A percentile compares a stretch with the other conserved stretches of the same genome.
Evolutionary conservation across 2,329 filamentous ascomycete species (phyloP).

Genomic region (Cercospora sesami): DNA sequence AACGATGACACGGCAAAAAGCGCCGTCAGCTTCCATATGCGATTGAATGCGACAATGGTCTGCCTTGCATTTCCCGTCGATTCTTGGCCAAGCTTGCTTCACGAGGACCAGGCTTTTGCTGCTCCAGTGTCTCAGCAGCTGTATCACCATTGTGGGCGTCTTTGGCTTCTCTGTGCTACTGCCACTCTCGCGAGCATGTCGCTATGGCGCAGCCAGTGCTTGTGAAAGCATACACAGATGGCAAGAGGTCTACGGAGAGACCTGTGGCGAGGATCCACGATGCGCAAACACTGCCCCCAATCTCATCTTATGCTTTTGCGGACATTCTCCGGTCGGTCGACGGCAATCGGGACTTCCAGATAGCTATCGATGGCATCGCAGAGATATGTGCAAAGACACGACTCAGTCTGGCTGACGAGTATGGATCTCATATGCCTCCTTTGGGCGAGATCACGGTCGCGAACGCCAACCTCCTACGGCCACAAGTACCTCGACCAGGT

Average conservation of each 20-base stretch:
- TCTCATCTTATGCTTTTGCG: constrained; percentile 38
- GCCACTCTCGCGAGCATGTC: constrained; percentile 19
- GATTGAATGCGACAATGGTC: background rate
- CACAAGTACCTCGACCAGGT: constrained; percentile 27
- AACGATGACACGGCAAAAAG: background rate
- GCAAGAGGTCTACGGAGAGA: constrained; percentile 16
- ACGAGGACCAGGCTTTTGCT: constrained; percentile 15
- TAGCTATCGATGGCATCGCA: constrained; percentile 61
- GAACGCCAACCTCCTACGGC: constrained; percentile 18
- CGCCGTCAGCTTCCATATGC: background rate
- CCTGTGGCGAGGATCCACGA: constrained; percentile 14
- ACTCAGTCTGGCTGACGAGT: constrained; percentile 62
- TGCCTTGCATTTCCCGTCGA: background rate
- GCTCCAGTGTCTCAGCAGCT: constrained; percentile 13
- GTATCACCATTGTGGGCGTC: background rate
- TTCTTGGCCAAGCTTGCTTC: background rate
- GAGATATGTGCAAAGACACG: constrained; percentile 63
- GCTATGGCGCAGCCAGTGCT: constrained; percentile 47
- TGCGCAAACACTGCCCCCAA: constrained; percentile 33
- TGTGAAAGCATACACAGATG: constrained; percentile 37
- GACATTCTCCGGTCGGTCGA: constrained; percentile 44
- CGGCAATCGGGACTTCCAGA: constrained; percentile 53
- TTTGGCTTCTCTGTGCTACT: background rate
- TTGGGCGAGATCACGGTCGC: constrained; percentile 55
- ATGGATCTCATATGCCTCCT: constrained; percentile 62